phyloP scores from a whole-genome alignment of 2,329 filamentous ascomycete genomes.

The Xylaria sp. region DNA sequence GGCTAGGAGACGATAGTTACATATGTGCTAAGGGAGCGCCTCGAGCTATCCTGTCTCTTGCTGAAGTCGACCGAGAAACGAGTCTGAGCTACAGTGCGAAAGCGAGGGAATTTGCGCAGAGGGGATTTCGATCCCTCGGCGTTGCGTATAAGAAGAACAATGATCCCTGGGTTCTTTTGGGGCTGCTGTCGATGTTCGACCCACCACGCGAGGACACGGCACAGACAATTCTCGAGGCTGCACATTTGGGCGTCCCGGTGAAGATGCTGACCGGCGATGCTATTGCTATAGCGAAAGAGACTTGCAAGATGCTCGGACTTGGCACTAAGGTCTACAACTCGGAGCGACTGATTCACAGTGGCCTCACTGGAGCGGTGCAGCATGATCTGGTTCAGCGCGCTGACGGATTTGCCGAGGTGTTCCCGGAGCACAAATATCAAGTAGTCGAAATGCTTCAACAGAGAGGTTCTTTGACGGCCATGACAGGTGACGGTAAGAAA shows the following conservation, averaged over 20 bases:
- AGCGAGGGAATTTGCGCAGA: conserved; percentile 75
- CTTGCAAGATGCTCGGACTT: conserved; percentile 80
- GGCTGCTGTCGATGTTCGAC: conserved; percentile 82
- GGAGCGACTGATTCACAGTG: conserved; percentile 76
- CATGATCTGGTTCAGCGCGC: conserved; percentile 78
- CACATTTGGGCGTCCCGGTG: conserved; percentile 76
- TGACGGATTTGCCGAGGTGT: conserved; percentile 75
- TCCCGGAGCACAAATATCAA: conserved; percentile 78
- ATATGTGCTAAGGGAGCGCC: conserved; percentile 79
- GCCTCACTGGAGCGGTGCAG: conserved; percentile 73
- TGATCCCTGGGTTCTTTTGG: conserved; percentile 74
- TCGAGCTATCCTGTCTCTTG: conserved; percentile 74
- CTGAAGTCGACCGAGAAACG: conserved; percentile 69
- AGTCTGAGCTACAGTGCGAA: conserved; percentile 72
- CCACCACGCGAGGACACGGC: conserved; percentile 79
- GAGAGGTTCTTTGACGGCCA: conserved; percentile 73
- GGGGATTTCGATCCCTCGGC: conserved; percentile 81
- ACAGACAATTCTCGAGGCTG: conserved; percentile 77
- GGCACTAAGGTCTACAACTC: conserved; percentile 84
- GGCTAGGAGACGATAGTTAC: conserved; percentile 72
- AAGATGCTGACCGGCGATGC: conserved; percentile 86
- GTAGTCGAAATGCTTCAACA: conserved; percentile 78
- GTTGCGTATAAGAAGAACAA: conserved; percentile 80
- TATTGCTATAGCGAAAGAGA: conserved; percentile 80
- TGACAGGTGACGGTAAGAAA: conserved; percentile 69